Evolutionary conservation across 1,139 yeast species (phyloP), one percentile per base, ranked within the genome.

Genomic region (Yamadazyma diddensiae): DNA sequence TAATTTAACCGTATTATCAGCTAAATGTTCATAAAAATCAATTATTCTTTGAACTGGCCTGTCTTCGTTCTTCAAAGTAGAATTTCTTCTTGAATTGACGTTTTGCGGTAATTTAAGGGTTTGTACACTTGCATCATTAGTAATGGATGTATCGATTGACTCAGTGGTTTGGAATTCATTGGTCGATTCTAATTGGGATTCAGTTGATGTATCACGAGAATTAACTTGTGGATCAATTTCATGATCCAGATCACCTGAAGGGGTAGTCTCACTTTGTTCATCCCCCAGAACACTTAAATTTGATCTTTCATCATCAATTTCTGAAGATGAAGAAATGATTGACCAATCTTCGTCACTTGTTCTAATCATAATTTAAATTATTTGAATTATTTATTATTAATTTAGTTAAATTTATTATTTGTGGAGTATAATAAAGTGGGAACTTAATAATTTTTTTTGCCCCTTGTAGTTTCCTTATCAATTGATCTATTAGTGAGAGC

Each of bases 251-350:
- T 29, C 26, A 6, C 16, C 17, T 15, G 18, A 7, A 7, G 23
- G 23, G 8, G 13, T 14, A 15, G 16, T 26, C 7, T 33, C 28
- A 30, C 30, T 29, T 7, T 27, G 24, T 15, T 26, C 35, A 16
- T 28, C 25, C 2, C 24, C 29, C 3, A 14, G 15, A 16, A 29
- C 45, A 34, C 52, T 49, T 5, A 55, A 48, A 9, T 57, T 52
- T 6, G 62, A 52, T 28, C 55, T 53, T 23, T 65, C 71, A 22
- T 45, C 72, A 28, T 59, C 69, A 29, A 60, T 39, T 31, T 67
- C 73, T 1, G 73, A 66, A 15, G 65, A 65, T 3, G 70, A 64
- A 9, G 71, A 65, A 23, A 68, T 68, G 26, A 68, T 62, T 3
- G 73, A 62, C 74, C 74, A 68, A 31, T 67, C 73, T 49, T 68